phyloP scores from a whole-genome alignment of 2,329 filamentous ascomycete genomes.

The Didymosphaeria variabile region DNA sequence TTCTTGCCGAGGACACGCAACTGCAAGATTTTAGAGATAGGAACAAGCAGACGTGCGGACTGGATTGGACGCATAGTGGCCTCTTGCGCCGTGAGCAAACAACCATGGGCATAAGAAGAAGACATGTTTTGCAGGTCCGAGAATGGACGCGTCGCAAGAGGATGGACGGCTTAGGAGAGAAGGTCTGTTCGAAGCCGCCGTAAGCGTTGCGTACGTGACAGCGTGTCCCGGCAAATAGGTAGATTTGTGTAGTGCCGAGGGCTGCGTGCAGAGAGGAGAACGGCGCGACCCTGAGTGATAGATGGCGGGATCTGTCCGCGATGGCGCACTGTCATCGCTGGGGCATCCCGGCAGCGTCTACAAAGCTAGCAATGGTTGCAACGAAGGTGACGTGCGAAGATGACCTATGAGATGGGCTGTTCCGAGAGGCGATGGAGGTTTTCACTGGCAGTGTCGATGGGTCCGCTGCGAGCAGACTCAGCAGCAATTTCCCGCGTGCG shows the following conservation, averaged over 20 bases:
- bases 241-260: slow-evolving; percentile 10
- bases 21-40: neutral
- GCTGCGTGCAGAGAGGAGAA: neutral
- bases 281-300: slow-evolving; percentile 11
- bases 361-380: neutral
- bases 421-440: neutral
- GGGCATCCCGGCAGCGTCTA: neutral
- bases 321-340: neutral
- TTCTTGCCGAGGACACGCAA: neutral
- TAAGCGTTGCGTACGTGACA: slow-evolving; percentile 3
- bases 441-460: neutral
- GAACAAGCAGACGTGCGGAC: neutral
- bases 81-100: neutral
- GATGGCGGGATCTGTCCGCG: slow-evolving; percentile 12
- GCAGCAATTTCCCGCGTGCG: slow-evolving; percentile 2
- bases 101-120: neutral
- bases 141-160: neutral
- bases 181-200: neutral
- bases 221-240: slow-evolving; percentile 1
- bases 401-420: neutral
- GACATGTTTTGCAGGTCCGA: neutral
- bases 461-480: neutral
- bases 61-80: neutral
- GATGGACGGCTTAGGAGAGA: neutral
- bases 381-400: neutral